Evolutionary conservation across 2,329 filamentous ascomycete genomes (phyloP).

Genomic region (Neofusicoccum umdonicola): DNA sequence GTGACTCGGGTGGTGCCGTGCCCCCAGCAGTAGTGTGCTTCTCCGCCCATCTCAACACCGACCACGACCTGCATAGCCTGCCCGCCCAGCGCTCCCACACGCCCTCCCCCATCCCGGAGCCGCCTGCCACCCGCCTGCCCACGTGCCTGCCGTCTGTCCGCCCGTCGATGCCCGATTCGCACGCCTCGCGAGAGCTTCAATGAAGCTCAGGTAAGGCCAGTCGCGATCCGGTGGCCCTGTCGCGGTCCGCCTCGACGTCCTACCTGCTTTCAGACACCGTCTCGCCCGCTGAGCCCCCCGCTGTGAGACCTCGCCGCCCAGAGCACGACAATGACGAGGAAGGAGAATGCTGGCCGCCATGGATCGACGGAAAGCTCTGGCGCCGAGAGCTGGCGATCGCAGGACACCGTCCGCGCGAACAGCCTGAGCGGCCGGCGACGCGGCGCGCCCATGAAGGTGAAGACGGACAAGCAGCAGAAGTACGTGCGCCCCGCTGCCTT

Average conservation of each 20-base stretch:
- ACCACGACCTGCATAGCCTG: slow-evolving; percentile 12
- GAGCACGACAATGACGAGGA: slow-evolving; percentile 58
- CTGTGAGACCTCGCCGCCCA: slow-evolving; percentile 15
- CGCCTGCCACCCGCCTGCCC: background rate
- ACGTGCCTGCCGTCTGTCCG: slow-evolving; percentile 7
- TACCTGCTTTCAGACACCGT: slow-evolving; percentile 19
- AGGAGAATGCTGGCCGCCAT: slow-evolving; percentile 63
- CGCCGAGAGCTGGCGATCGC: slow-evolving; percentile 65
- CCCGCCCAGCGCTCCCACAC: slow-evolving; percentile 8
- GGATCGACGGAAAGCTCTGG: slow-evolving; percentile 65
- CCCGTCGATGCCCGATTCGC: slow-evolving; percentile 16
- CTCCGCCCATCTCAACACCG: slow-evolving; percentile 16
- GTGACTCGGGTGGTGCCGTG: slow-evolving; percentile 10
- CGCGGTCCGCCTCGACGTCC: slow-evolving; percentile 16
- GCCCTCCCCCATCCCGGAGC: slow-evolving; percentile 10
- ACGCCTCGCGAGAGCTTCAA: slow-evolving; percentile 15
- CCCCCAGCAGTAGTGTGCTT: slow-evolving; percentile 15
- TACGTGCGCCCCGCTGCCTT: slow-evolving; percentile 36
- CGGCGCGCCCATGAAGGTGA: slow-evolving; percentile 48
- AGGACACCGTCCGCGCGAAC: slow-evolving; percentile 58
- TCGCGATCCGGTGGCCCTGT: slow-evolving; percentile 18
- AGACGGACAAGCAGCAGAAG: slow-evolving; percentile 55
- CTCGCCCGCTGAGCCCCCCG: slow-evolving; percentile 14
- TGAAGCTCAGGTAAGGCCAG: slow-evolving; percentile 17
- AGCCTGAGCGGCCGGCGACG: slow-evolving; percentile 28